Conservation (phyloP, 2,329 filamentous ascomycete genomes). For the Coniella lustricola region DNA sequence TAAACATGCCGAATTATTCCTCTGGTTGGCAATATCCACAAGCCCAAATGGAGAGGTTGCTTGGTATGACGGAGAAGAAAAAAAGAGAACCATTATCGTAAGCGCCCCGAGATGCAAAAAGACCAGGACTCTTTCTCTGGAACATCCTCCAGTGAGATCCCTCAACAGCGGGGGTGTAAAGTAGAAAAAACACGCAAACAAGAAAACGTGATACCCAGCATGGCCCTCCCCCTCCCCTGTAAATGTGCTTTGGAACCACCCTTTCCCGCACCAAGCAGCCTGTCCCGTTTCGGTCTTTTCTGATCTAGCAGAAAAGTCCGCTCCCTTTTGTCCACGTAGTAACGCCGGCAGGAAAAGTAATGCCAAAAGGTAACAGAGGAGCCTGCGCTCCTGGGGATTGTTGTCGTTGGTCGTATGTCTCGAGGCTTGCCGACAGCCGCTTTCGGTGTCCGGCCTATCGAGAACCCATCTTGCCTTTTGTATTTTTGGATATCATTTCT, state of each 20-base stretch:
- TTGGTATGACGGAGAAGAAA: constrained; percentile 17
- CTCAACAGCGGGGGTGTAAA: neutral
- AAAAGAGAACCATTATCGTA: constrained; percentile 22
- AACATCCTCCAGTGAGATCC: neutral
- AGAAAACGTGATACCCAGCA: constrained; percentile 6
- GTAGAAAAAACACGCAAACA: constrained; percentile 4
- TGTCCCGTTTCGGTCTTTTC: constrained; percentile 4
- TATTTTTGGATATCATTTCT: constrained; percentile 12
- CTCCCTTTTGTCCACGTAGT: constrained; percentile 14
- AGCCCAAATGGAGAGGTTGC: constrained; percentile 13
- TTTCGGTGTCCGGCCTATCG: constrained; percentile 5
- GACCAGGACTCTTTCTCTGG: neutral
- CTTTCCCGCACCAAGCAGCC: neutral
- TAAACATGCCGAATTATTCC: constrained; percentile 17
- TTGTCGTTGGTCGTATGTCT: constrained; percentile 11
- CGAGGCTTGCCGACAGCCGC: constrained; percentile 12
- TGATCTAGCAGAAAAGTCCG: constrained; percentile 8
- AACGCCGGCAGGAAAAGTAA: constrained; percentile 17
- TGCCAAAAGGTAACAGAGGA: constrained; percentile 11
- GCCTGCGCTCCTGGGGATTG: constrained; percentile 3
- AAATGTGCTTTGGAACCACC: neutral
- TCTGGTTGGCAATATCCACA: constrained; percentile 14
- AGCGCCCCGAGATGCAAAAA: constrained; percentile 7
- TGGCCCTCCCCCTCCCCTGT: constrained; percentile 6
- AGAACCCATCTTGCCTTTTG: neutral